Base-by-base conservation (phyloP, 1,284 basidiomycete genomes). In the Ceratobasidium papillatum region DNA sequence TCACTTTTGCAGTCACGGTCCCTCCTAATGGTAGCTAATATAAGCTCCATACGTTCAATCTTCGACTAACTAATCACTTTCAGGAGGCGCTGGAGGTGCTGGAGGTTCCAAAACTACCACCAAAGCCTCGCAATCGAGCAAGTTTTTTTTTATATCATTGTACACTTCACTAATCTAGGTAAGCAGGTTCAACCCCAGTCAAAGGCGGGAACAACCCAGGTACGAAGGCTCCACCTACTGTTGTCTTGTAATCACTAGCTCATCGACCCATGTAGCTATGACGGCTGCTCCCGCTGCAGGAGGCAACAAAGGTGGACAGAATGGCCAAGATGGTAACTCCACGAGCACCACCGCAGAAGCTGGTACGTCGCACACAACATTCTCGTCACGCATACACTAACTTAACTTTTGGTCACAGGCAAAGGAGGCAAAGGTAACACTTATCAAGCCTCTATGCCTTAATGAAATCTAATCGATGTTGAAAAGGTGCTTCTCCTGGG, bases 401-500 rank as follows among this genome's bases (percentile, higher is more conserved):
- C 12, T 19, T 38, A 19, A 36, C 14, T 5, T 34, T 11, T 43
- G 11, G 3, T 38, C 22, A 32, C 43, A 52, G 65, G 32, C 36
- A 41, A 56, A 34, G 65, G 65, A 52, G 9, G 38, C n/a, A 68
- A 68, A 38, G 65, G 65, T 68, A 68, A 54, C 43, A 17, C 43
- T 36, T 3, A 34, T 1, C 56, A 8, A 34, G n/a, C 56, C 3
- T 22, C n/a, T 2, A 34, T 34, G 17, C 30, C 17, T 58, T 34
- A n/a, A 5, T 32, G 2, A 38, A n/a, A 27, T 38, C 56, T 58
- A 38, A 58, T 32, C 12, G 19, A 17, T n/a, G 30, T 34, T 5
- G 30, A 34, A 58, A 12, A 58, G 56, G 56, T 58, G 34, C 30
- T n/a, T 34, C 56, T 14, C n/a, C 52, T 4, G 7, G 25, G 8